Evolutionary conservation across 495 filamentous ascomycete genomes (phyloP).

Genomic region (Penicillium malachiteum): DNA sequence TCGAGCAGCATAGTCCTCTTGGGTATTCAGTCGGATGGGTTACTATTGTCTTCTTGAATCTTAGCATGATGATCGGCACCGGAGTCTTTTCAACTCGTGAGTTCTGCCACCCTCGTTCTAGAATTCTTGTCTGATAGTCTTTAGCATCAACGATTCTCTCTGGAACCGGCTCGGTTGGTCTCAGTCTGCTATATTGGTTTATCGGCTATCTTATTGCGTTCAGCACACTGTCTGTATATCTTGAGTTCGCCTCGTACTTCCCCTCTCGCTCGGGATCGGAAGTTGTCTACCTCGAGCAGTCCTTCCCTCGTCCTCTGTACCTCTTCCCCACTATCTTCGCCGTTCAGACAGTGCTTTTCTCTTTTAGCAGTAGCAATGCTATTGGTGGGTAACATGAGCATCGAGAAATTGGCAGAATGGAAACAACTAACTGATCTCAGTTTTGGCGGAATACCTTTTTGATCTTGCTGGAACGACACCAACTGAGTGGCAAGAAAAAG

Average conservation of each 20-base stretch:
- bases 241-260: constrained; percentile 62
- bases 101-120: constrained; percentile 12
- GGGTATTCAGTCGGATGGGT: constrained; percentile 60
- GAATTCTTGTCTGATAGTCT: constrained; percentile 1
- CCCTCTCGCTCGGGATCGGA: constrained; percentile 65
- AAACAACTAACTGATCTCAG: constrained; percentile 13
- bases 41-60: constrained; percentile 56
- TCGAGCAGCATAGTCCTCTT: constrained; percentile 57
- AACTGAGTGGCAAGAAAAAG: constrained; percentile 60
- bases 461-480: constrained; percentile 44
- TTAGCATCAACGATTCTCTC: constrained; percentile 54
- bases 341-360: constrained; percentile 56
- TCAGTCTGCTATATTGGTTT: constrained; percentile 60
- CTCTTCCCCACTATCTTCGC: constrained; percentile 63
- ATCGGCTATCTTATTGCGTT: constrained; percentile 55
- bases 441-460: constrained; percentile 58
- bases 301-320: constrained; percentile 59
- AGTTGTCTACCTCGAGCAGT: constrained; percentile 66
- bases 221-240: constrained; percentile 52
- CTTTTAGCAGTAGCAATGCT: constrained; percentile 62
- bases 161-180: constrained; percentile 58
- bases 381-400: constrained; percentile 24
- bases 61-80: constrained; percentile 66
- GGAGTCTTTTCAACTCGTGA: constrained; percentile 65
- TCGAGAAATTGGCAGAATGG: background rate